Evolutionary conservation across 306 rosid genomes (phyloP), one percentile per base, ranked within the genome.

Genomic region (Pueraria montana): DNA sequence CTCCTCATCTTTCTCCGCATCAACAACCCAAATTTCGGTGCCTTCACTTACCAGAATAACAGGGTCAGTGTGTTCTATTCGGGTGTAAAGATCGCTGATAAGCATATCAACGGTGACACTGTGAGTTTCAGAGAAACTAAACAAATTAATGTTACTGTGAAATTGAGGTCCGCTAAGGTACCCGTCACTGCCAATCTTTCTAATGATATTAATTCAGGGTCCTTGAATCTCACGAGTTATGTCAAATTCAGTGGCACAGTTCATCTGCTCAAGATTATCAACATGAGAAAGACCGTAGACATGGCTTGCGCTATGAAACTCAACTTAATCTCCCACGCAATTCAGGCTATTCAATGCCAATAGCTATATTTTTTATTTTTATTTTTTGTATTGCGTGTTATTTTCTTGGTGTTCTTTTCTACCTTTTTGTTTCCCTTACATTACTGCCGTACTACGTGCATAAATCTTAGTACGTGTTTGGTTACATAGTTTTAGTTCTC

Each of bases 11-110:
- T 55, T 23, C 6, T 95, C 11, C 18, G 71, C 1, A 76, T 91
- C 23, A 16, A 56, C 42, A 95, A 95, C 59, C 85, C 87, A 0
- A 95, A 95, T 74, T 90, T 82, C 17, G 95, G 94, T 1, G 71
- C 71, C 18, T 86, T 89, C 72, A 14, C 46, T n/a, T 92, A 84
- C 24, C 87, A 85, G 5, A 40, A 80, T 48, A 79, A 76, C 76
- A 71, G 16, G 0, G 48, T 84, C 58, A 84, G 43, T 8, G 65
- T 93, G 56, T 14, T 87, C 0, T 86, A 89, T 7, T 79, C 26
- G 0, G 90, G 84, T 2, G 43, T 4, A 6, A 79, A 42, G 5
- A 5, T 90, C 12, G 95, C 90, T 9, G 85, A 85, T 3, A 40
- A 32, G 2, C 63, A 13, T 27, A 73, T 87, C 0, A 14, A 7